Base-by-base conservation (phyloP, 371 early-diverging fungal species). In the Nematocida parisii region DNA sequence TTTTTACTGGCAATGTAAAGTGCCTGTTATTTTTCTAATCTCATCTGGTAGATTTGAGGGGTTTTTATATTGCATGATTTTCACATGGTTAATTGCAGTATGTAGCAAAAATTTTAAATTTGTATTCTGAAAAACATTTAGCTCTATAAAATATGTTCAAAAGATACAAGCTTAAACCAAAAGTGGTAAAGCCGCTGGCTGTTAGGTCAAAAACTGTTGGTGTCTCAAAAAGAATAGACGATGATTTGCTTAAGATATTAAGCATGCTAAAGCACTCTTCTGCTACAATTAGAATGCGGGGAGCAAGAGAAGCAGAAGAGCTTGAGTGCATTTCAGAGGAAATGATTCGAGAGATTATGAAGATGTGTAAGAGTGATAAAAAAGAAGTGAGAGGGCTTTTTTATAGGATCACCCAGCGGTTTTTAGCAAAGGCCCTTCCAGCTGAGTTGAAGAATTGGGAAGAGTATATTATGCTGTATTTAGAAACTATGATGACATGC, bases 301-400 rank as follows among this genome's bases (percentile, higher is more conserved):
- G 80, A 22, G 68, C 68, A 20, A 67, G 57, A 57, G 80, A 67
- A 39, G 57, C 57, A 45, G 80, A 70, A 39, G 44, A 42, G n/a
- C 71, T 77, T 9, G 44, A 58, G 61, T 45, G 50, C 40, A 46
- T 77, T 15, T 39, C 60, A 6, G 70, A 58, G 44, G 71, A 77
- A 18, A 77, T 77, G 80, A 66, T 77, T 44, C 20, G 27, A 67
- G 80, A 77, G 44, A 22, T 77, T 20, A 50, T 77, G 52, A 77
- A 77, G 68, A 67, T 77, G 68, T 56, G 42, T n/a, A 46, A 70
- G 11, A 24, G 44, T 39, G 80, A 77, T 15, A 77, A 77, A 40
- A 77, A 77, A 70, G 80, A 77, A 57, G 80, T 70, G 5, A 7
- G 80, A n/a, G 57, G 71, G 0, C 66, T 70, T 7, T 77, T 77